Conservation (phyloP, 208 protist genomes). For the Trypanosomatidae sp. region DNA sequence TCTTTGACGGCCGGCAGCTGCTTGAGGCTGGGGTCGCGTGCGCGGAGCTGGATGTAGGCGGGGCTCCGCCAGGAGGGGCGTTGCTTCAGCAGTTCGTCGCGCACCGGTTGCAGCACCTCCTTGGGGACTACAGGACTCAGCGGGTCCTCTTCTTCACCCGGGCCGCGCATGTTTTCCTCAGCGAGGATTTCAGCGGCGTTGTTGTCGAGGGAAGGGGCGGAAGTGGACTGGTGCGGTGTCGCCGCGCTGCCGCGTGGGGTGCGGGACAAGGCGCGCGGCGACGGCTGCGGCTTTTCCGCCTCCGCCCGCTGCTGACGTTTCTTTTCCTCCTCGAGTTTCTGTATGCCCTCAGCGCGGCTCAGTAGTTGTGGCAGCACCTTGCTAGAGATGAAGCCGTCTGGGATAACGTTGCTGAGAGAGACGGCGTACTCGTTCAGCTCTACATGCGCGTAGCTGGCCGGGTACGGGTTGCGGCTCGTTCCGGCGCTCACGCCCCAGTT, state of each 20-base stretch:
- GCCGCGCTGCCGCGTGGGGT: conserved; percentile 32
- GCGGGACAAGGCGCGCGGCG: conserved; percentile 30
- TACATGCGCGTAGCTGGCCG: conserved; percentile 66
- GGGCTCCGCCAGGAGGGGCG: conserved; percentile 38
- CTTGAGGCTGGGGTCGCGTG: conserved; percentile 40
- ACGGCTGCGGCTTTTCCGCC: conserved; percentile 21
- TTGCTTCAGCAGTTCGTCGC: conserved; percentile 54
- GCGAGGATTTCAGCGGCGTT: conserved; percentile 31
- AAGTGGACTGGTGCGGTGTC: conserved; percentile 19
- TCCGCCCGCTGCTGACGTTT: conserved; percentile 34
- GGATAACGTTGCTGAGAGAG: conserved; percentile 43
- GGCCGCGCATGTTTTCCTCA: conserved; percentile 34
- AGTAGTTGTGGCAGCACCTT: conserved; percentile 62
- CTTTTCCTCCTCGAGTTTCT: conserved; percentile 50
- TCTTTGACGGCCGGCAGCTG: conserved; percentile 66
- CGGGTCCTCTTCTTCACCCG: conserved; percentile 71
- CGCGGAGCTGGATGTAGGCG: conserved; percentile 47
- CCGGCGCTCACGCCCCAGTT: conserved; percentile 75
- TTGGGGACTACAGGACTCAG: conserved; percentile 53
- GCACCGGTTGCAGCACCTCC: conserved; percentile 57
- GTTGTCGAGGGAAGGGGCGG: not conserved
- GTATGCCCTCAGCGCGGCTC: conserved; percentile 56
- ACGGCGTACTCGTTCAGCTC: conserved; percentile 81
- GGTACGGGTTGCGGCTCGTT: conserved; percentile 60
- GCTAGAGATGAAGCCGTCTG: conserved; percentile 51